phyloP scores from a whole-genome alignment of 805 yeast genomes.

The Candida tibetensis region DNA sequence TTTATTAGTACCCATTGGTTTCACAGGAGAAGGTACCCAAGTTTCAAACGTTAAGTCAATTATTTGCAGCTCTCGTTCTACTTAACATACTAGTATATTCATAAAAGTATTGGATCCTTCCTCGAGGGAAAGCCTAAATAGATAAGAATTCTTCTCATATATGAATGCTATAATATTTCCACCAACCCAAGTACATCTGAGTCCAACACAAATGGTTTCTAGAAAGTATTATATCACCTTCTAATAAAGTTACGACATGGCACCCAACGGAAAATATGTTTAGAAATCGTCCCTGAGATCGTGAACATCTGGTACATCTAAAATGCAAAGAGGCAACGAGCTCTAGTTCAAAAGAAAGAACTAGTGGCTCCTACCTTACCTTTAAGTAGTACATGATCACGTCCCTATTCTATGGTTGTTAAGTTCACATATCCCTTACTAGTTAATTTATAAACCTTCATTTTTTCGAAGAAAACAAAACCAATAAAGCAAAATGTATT shows the following conservation, averaged over 20 bases:
- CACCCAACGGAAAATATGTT: neutral
- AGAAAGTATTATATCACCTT: neutral
- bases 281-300: conserved; percentile 5
- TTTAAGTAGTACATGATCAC: neutral
- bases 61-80: neutral
- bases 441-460: neutral
- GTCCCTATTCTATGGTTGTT: conserved; percentile 5
- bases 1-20: neutral
- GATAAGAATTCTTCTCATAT: neutral
- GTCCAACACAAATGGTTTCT: neutral
- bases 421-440: neutral
- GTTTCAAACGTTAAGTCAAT: neutral
- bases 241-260: neutral
- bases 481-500: conserved; percentile 5
- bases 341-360: neutral
- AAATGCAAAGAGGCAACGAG: neutral
- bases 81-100: conserved; percentile 5
- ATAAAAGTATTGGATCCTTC: conserved; percentile 8
- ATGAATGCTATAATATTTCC: neutral
- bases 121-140: conserved; percentile 7
- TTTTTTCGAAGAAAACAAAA: conserved; percentile 1
- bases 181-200: neutral
- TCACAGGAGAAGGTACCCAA: neutral
- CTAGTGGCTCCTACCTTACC: neutral
- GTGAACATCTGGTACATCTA: neutral